phyloP scores from a whole-genome alignment of 163 green algal species.

The Dunaliella salina region DNA sequence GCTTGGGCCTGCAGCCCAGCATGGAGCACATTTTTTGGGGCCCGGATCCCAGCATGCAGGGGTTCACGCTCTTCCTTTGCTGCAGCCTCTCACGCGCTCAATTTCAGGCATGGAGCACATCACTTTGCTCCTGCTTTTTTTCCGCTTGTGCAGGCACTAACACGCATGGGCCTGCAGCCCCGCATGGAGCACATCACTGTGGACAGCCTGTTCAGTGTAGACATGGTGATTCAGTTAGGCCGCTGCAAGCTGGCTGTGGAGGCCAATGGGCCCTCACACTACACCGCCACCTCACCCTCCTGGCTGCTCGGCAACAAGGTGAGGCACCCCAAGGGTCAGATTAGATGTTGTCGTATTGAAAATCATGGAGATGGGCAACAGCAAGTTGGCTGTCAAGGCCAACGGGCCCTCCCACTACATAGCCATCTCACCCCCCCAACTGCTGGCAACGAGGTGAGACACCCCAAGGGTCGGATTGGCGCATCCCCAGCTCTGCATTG shows the following conservation, averaged over 20 bases:
- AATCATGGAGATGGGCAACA: not conserved
- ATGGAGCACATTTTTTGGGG: too few relatives aligned
- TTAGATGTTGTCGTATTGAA: too few relatives aligned
- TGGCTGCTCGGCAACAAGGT: not conserved
- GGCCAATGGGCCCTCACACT: slow-evolving; percentile 8
- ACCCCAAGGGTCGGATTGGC: too few relatives aligned
- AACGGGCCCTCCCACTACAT: slow-evolving; percentile 13
- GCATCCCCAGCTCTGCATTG: too few relatives aligned
- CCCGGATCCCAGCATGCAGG: too few relatives aligned
- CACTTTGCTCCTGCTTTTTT: too few relatives aligned
- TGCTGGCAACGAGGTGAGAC: not conserved
- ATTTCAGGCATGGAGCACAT: too few relatives aligned
- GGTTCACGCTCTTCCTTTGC: too few relatives aligned
- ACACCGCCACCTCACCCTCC: not conserved
- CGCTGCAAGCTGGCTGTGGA: slow-evolving; percentile 2
- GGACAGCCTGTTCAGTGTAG: slow-evolving; percentile 13
- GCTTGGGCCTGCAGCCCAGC: too few relatives aligned
- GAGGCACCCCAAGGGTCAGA: too few relatives aligned
- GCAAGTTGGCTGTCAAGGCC: slow-evolving; percentile 1
- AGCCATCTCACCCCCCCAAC: not conserved
- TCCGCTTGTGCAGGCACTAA: slow-evolving; percentile 4
- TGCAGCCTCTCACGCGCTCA: too few relatives aligned
- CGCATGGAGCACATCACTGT: not conserved
- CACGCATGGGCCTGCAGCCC: not conserved
- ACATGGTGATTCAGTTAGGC: slow-evolving; percentile 8